These are phyloP conservation scores for Coemansia guatemalensis DNA, from an alignment of 192 early-diverging fungal species.

Conservation along the genomic window DNA sequence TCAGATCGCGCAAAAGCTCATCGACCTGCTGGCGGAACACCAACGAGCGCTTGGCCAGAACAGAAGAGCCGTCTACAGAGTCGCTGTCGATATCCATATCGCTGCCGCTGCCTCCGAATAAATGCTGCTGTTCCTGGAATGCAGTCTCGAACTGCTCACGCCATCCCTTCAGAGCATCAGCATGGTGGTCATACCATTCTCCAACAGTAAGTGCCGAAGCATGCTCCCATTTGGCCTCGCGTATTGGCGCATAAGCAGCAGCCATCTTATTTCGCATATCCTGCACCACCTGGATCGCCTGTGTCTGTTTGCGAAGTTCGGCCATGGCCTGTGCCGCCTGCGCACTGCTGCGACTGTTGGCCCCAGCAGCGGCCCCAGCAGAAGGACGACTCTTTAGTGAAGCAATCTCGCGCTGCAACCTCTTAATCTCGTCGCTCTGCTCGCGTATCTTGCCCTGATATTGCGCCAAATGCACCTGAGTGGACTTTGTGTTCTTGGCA, in stretches of 20 bases:
- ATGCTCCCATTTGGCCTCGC: conserved; percentile 50
- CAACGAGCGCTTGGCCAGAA: conserved; percentile 13
- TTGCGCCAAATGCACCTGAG: conserved; percentile 60
- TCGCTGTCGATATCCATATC: conserved; percentile 18
- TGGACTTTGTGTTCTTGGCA: conserved; percentile 56
- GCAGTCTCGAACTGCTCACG: conserved; percentile 52
- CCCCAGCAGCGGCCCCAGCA: neutral
- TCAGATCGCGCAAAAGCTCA: conserved; percentile 42
- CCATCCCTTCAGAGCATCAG: conserved; percentile 42
- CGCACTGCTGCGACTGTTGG: conserved; percentile 1
- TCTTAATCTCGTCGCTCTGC: conserved; percentile 58
- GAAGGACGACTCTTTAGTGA: conserved; percentile 7
- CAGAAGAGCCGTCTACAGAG: neutral
- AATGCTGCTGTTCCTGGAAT: conserved; percentile 49
- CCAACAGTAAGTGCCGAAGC: conserved; percentile 40
- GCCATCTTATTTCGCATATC: conserved; percentile 51
- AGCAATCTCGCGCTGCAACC: conserved; percentile 54
- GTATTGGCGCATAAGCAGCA: conserved; percentile 43
- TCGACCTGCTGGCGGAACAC: conserved; percentile 41
- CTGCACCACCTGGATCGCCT: conserved; percentile 48
- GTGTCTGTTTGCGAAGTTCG: conserved; percentile 47
- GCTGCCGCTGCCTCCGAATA: conserved; percentile 9
- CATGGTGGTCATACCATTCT: conserved; percentile 40
- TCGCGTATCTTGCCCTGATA: conserved; percentile 63
- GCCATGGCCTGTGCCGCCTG: conserved; percentile 40